phyloP scores from a whole-genome alignment of 2,329 filamentous ascomycete species.

The Ophiostoma tasmaniense region DNA sequence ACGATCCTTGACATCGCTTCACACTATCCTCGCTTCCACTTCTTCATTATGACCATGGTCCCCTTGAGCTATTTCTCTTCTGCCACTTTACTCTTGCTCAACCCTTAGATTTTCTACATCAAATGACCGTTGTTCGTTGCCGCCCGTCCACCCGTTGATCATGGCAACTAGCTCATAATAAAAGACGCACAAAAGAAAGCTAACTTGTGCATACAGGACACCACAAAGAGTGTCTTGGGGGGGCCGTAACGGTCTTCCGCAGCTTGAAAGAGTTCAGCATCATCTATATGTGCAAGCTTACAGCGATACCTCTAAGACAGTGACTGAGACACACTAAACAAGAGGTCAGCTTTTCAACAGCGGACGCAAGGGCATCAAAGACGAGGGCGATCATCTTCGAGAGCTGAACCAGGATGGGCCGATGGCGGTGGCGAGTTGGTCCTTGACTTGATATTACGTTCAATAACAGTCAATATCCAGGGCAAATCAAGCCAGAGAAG shows the following conservation, averaged over 20 bases:
- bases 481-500: neutral
- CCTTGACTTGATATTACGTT: neutral
- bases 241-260: neutral
- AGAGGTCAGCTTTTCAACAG: neutral
- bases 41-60: too few relatives aligned
- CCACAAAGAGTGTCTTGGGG: neutral
- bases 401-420: slow-evolving; percentile 1
- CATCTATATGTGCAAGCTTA: neutral
- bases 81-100: neutral
- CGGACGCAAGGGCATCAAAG: neutral
- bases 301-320: neutral
- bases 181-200: neutral
- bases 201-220: neutral
- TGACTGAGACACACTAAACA: neutral
- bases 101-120: slow-evolving; percentile 5
- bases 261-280: neutral
- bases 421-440: slow-evolving; percentile 1
- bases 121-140: neutral
- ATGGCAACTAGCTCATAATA: neutral
- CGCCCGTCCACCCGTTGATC: neutral
- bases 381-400: neutral
- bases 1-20: too few relatives aligned
- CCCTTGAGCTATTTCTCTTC: neutral
- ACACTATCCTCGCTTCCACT: neutral
- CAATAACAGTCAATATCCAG: neutral